Conservation (phyloP, 495 filamentous ascomycete genomes). For the Zalerion maritima region DNA sequence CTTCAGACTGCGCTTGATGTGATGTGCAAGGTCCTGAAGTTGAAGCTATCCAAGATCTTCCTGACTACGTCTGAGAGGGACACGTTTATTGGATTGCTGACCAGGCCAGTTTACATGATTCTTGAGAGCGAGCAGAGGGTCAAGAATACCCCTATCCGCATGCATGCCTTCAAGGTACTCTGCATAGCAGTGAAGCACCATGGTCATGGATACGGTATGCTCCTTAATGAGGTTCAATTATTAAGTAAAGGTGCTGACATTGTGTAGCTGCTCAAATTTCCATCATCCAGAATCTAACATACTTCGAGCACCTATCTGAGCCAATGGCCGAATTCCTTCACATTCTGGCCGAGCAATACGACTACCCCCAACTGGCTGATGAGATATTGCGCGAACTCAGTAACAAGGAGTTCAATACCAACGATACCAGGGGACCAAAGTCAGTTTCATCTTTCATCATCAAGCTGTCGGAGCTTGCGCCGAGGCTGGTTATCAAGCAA, state of each 20-base stretch:
- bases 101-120: slow-evolving; percentile 83
- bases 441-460: slow-evolving; percentile 94
- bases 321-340: slow-evolving; percentile 98
- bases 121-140: slow-evolving; percentile 88
- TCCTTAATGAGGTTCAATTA: neutral
- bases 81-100: slow-evolving; percentile 85
- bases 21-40: slow-evolving; percentile 90
- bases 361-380: slow-evolving; percentile 89
- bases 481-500: slow-evolving; percentile 88
- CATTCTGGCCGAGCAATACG: slow-evolving; percentile 92
- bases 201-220: slow-evolving; percentile 83
- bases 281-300: slow-evolving; percentile 91
- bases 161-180: slow-evolving; percentile 94
- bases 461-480: slow-evolving; percentile 89
- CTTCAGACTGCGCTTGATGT: slow-evolving; percentile 76
- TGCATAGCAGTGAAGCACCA: slow-evolving; percentile 98
- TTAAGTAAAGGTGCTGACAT: slow-evolving; percentile 13
- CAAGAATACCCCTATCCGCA: slow-evolving; percentile 79
- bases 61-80: slow-evolving; percentile 92
- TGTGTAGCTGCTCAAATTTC: slow-evolving; percentile 84
- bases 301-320: slow-evolving; percentile 95
- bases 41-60: slow-evolving; percentile 86
- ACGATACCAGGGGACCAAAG: slow-evolving; percentile 88
- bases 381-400: slow-evolving; percentile 88
- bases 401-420: slow-evolving; percentile 95